Percentiles rank a stretch among this genome's conserved stretches.
phyloP scores from a whole-genome alignment of 371 early-diverging fungal genomes.

The Basidiobolus meristosporus region DNA sequence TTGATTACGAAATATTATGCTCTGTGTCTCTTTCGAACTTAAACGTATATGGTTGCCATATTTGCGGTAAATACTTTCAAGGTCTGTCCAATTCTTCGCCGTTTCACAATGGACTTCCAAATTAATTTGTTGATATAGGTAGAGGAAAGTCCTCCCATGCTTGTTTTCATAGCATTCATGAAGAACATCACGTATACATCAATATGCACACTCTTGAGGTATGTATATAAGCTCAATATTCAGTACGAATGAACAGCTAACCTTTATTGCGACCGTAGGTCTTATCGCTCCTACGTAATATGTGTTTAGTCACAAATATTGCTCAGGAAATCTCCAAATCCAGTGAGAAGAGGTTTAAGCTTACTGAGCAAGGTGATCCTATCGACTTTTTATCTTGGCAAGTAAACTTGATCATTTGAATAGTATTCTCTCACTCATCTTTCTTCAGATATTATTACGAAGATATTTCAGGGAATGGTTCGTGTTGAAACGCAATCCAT shows the following conservation, averaged over 20 bases:
- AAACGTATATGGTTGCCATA: slow-evolving; percentile 93
- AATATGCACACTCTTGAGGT: slow-evolving; percentile 75
- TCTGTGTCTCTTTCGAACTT: slow-evolving; percentile 79
- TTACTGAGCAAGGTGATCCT: slow-evolving; percentile 73
- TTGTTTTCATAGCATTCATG: slow-evolving; percentile 85
- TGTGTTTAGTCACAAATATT: too few relatives aligned
- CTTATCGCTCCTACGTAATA: too few relatives aligned
- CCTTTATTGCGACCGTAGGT: too few relatives aligned
- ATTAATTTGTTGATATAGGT: slow-evolving; percentile 19
- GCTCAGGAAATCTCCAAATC: slow-evolving; percentile 63
- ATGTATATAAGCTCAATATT: too few relatives aligned
- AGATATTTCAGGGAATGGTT: slow-evolving; percentile 74
- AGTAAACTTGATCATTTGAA: slow-evolving; percentile 14
- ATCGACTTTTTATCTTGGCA: slow-evolving; percentile 81
- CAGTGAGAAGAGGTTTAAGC: slow-evolving; percentile 58
- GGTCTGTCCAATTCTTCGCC: slow-evolving; percentile 17
- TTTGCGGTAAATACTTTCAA: slow-evolving; percentile 94
- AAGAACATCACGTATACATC: slow-evolving; percentile 92
- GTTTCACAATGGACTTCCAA: neutral
- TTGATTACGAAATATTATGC: slow-evolving; percentile 95
- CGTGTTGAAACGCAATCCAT: slow-evolving; percentile 41
- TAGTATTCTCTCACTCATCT: too few relatives aligned
- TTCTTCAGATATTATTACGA: slow-evolving; percentile 41
- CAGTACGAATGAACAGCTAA: too few relatives aligned
- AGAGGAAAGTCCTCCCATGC: slow-evolving; percentile 84